These are phyloP conservation scores for Suhomyces maxii DNA, from an alignment of 1,139 yeast genomes.

Conservation along the genomic window DNA sequence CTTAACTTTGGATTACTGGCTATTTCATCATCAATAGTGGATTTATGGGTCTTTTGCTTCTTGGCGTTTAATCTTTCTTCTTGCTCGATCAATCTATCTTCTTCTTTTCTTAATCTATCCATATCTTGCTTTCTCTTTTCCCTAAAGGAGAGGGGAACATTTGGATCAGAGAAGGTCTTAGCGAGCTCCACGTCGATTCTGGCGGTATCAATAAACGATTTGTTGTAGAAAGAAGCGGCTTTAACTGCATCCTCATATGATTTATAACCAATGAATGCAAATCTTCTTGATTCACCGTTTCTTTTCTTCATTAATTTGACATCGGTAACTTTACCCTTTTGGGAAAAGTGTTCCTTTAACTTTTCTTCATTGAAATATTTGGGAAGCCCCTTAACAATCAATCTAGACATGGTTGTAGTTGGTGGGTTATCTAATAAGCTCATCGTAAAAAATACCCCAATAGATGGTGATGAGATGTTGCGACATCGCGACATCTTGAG, in stretches of 20 bases:
- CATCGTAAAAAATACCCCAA: slow-evolving; percentile 6
- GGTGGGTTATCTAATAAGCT: not conserved
- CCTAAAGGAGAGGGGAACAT: slow-evolving; percentile 71
- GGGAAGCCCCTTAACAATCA: slow-evolving; percentile 94
- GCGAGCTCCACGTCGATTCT: slow-evolving; percentile 79
- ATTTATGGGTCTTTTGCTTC: slow-evolving; percentile 27
- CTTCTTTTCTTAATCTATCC: slow-evolving; percentile 54
- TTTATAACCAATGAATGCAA: slow-evolving; percentile 89
- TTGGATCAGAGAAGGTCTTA: slow-evolving; percentile 79
- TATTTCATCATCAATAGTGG: slow-evolving; percentile 56
- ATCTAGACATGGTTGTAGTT: slow-evolving; percentile 66
- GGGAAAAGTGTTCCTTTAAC: slow-evolving; percentile 64
- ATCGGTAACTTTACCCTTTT: slow-evolving; percentile 75
- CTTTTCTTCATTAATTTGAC: slow-evolving; percentile 78
- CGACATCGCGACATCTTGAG: not conserved
- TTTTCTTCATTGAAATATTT: slow-evolving; percentile 75
- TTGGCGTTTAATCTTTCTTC: slow-evolving; percentile 39
- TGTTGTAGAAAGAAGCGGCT: slow-evolving; percentile 76
- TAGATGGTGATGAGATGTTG: not conserved
- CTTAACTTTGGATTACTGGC: slow-evolving; percentile 65
- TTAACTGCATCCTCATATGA: slow-evolving; percentile 68
- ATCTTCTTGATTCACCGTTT: slow-evolving; percentile 85
- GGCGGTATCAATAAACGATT: slow-evolving; percentile 80
- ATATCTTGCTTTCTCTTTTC: slow-evolving; percentile 60
- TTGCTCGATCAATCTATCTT: slow-evolving; percentile 49